Evolutionary conservation across 2,329 filamentous ascomycete species (phyloP), one percentile per base, ranked within the genome.

Genomic region (Hyphodiscus sp.): DNA sequence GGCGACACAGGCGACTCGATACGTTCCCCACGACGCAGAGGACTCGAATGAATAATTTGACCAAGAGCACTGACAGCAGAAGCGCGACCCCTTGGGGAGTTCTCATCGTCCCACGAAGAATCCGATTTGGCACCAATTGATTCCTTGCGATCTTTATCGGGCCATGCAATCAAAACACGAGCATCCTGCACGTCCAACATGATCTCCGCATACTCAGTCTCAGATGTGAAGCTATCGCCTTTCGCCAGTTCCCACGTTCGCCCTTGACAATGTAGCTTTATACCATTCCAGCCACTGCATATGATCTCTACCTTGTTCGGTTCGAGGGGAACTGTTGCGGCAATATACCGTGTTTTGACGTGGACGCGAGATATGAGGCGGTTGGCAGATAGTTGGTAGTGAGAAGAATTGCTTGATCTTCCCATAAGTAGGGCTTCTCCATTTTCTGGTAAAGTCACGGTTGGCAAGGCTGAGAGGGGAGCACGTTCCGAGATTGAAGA

Each of bases 131-230:
- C 53, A 48, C 71, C 65, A 54, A 67, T 71, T 61, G 71, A 78
- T 69, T 67, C 75, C 44, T 63, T 63, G 43, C 58, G 58, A 69
- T 73, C 80, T 72, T 67, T 77, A 70, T 73, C 81, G 45, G 94
- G 94, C 92, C 94, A 97, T 67, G 86, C 83, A 58, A 99, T 76
- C 69, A 96, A 78, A 45, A 97, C 90, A 58, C 94, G 87, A 51
- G 91, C 86, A 68, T 95, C 91, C 65, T 96, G 90, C 43, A 97
- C 91, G 69, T 97, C 91, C 59, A 99, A 75, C 83, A 99, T 95
- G 69, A 99, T 91, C 65, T 95, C 91, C 18, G 85, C 85, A 61
- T 85, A 83, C 67, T 91, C 89, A 29, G 91, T 91, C 71, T 95
- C 89, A 54, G 91, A 95, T 46, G 85, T 87, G 71, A 96, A 97